phyloP scores from a whole-genome alignment of 768 basidiomycete genomes.

The Austroboletus eburneus region DNA sequence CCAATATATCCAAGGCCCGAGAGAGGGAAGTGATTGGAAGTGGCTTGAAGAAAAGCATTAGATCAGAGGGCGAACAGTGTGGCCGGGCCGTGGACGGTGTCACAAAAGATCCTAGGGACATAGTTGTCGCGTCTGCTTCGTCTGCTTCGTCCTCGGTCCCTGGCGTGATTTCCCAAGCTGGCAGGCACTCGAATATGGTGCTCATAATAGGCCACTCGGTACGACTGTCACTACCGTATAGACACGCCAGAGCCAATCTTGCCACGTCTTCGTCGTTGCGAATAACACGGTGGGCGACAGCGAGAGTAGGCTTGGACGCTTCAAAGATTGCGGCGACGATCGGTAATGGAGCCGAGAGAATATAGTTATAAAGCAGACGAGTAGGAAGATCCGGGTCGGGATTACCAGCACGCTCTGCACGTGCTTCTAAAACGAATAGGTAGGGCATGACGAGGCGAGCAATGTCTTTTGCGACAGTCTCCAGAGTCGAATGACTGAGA shows the following conservation, averaged over 20 bases:
- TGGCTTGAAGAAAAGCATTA: constrained; percentile 79
- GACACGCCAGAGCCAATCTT: constrained; percentile 77
- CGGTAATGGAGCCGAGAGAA: constrained; percentile 63
- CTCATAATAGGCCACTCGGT: constrained; percentile 84
- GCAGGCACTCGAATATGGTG: constrained; percentile 91
- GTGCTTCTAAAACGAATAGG: constrained; percentile 86
- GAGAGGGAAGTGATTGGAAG: constrained; percentile 74
- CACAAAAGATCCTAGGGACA: constrained; percentile 77
- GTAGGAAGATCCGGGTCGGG: constrained; percentile 65
- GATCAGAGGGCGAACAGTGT: constrained; percentile 57
- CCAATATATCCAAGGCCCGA: constrained; percentile 81
- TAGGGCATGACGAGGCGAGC: constrained; percentile 83
- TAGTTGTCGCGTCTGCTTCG: constrained; percentile 75
- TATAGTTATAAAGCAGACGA: constrained; percentile 66
- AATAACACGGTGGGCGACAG: constrained; percentile 66
- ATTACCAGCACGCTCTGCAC: constrained; percentile 72
- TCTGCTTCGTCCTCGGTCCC: constrained; percentile 65
- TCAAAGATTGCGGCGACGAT: constrained; percentile 78
- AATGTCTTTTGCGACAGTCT: constrained; percentile 64
- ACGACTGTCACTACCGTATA: constrained; percentile 77
- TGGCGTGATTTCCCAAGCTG: constrained; percentile 71
- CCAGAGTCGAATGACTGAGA: constrained; percentile 64
- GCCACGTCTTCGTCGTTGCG: constrained; percentile 81
- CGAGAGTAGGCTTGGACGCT: constrained; percentile 86
- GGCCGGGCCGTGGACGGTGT: constrained; percentile 63